Base-by-base conservation (phyloP, 768 basidiomycete species). In the Panus rudis region DNA sequence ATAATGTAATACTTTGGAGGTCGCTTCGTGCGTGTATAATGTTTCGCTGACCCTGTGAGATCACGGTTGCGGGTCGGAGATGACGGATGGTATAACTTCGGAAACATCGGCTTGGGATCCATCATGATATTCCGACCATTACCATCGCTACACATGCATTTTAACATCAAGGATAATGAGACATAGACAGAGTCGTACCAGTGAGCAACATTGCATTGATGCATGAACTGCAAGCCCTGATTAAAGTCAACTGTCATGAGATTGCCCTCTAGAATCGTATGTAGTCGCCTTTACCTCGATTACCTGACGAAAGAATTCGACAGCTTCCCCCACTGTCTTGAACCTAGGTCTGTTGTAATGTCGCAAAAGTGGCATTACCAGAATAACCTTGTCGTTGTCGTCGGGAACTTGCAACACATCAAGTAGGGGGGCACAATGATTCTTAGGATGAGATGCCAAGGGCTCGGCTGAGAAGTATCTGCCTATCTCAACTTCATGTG, bases 1-100 rank as follows among this genome's bases (percentile, higher is more conserved):
- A 66, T 64, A 32, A 65, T 41, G 31, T 55, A 64, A 41, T 68
- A 68, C 35, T 58, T 62, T 0, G 50, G 48, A 0, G 64, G 62
- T 2, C 47, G 45, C 11, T 47, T 37, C 4, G 64, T 67, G 16
- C 65, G 62, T 0, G 57, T 62, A 26, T 42, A 55, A 25, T 57
- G 51, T 3, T 53, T 59, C 0, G 58, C 59, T 6, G 10, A 21
- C 0, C 59, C 52, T 3, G 41, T 49, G 20, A 48, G 48, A 20
- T 66, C 55, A 50, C 51, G 52, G 37, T 14, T 40, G 4, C 3
- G 11, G 37, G 1, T 17, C 21, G 24, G 23, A 2, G 46, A 13
- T n/a, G n/a, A n/a, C 5, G 64, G 58, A 11, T 63, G 66, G 24
- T 52, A 68, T 0, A 53, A 39, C 0, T 62, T 27, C 0, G 52